A percentile compares a stretch with the other conserved stretches of the same genome.
These are phyloP conservation scores for Sarcomyxa edulis DNA, from an alignment of 768 basidiomycete genomes.

Conservation along the genomic window DNA sequence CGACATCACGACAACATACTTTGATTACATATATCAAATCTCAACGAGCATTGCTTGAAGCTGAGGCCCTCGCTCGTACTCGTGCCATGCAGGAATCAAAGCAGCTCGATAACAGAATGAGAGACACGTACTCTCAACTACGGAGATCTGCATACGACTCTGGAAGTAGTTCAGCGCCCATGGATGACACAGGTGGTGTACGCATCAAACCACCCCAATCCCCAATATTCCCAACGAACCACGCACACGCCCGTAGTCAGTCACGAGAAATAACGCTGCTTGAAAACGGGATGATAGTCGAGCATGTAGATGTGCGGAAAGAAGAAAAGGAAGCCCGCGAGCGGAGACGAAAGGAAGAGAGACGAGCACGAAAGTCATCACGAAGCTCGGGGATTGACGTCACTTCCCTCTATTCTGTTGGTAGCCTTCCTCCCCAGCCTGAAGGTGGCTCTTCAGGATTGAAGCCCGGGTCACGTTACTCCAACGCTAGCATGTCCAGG, in stretches of 20 bases:
- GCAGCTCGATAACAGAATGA: conserved; percentile 69
- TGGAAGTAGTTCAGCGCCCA: conserved; percentile 37
- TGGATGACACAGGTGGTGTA: conserved; percentile 59
- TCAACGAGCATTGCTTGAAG: conserved; percentile 76
- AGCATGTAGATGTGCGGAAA: conserved; percentile 77
- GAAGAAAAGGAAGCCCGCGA: conserved; percentile 76
- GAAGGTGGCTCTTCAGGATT: conserved; percentile 50
- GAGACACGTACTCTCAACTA: conserved; percentile 75
- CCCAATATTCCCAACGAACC: conserved; percentile 30
- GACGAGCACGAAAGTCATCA: conserved; percentile 69
- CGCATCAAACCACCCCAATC: conserved; percentile 64
- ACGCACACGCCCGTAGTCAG: conserved; percentile 41
- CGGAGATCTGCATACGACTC: conserved; percentile 75
- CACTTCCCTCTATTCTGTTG: conserved; percentile 65
- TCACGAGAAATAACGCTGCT: conserved; percentile 76
- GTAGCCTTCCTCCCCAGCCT: conserved; percentile 47
- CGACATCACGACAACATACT: conserved; percentile 78
- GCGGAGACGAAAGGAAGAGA: conserved; percentile 64
- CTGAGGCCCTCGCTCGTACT: conserved; percentile 74
- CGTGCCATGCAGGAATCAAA: conserved; percentile 76
- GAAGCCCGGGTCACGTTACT: conserved; percentile 59
- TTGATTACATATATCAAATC: conserved; percentile 77
- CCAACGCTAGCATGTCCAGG: conserved; percentile 42
- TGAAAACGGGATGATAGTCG: conserved; percentile 86
- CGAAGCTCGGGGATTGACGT: conserved; percentile 67